phyloP scores from a whole-genome alignment of 1,284 basidiomycete genomes.

The Marasmius fiardii region DNA sequence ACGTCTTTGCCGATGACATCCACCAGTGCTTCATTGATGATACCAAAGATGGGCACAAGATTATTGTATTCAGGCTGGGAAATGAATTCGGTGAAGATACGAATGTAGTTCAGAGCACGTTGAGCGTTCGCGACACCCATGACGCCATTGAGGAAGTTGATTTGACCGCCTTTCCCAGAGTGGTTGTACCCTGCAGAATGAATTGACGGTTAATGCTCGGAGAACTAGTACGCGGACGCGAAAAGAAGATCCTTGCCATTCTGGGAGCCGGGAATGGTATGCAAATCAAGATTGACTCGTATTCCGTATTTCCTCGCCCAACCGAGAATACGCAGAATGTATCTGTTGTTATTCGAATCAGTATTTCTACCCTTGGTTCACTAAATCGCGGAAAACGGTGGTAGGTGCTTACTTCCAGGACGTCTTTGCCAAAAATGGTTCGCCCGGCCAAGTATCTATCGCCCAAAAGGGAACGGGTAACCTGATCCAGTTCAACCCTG shows the following conservation, averaged over 20 bases:
- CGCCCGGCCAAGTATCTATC: conserved; percentile 69
- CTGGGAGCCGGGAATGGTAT: conserved; percentile 76
- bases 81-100: conserved; percentile 78
- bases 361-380: conserved; percentile 14
- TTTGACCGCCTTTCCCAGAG: conserved; percentile 58
- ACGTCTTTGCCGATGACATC: conserved; percentile 48
- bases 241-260: conserved; percentile 50
- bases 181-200: conserved; percentile 67
- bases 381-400: conserved; percentile 11
- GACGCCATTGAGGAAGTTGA: conserved; percentile 65
- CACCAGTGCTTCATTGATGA: conserved; percentile 68
- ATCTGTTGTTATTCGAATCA: conserved; percentile 39
- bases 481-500: conserved; percentile 85
- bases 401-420: conserved; percentile 65
- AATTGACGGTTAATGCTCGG: conserved; percentile 26
- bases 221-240: conserved; percentile 4
- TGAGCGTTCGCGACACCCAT: conserved; percentile 79
- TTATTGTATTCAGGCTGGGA: conserved; percentile 62
- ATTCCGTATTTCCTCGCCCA: conserved; percentile 93
- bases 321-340: conserved; percentile 69
- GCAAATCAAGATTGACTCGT: conserved; percentile 82
- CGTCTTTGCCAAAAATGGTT: conserved; percentile 76
- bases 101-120: conserved; percentile 81
- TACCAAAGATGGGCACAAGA: conserved; percentile 72
- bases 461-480: conserved; percentile 88